phyloP scores from a whole-genome alignment of 441 rosid species.

The Pelargonium australe region DNA sequence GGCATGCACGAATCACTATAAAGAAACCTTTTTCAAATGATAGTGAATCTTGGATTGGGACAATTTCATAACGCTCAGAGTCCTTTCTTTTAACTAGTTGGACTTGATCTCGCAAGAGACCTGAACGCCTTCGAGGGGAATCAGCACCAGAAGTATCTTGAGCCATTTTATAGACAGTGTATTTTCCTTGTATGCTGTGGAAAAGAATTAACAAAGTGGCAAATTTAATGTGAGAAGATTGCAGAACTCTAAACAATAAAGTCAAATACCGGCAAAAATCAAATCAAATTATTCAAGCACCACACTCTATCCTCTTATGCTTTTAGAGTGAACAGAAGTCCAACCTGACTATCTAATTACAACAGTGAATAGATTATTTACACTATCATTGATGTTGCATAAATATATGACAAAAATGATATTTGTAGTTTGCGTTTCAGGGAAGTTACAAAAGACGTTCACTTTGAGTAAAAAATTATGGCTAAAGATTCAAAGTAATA shows the following conservation, averaged over 20 bases:
- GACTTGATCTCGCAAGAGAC: conserved; percentile 80
- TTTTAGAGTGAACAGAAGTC: background rate
- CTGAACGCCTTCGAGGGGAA: conserved; percentile 41
- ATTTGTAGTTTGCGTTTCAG: too few relatives aligned
- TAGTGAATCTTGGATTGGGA: conserved; percentile 57
- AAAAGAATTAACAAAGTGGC: background rate
- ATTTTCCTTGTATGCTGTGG: conserved; percentile 2
- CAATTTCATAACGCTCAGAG: conserved; percentile 58
- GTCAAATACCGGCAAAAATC: background rate
- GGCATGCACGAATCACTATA: conserved; percentile 83
- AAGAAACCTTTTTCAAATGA: conserved; percentile 95
- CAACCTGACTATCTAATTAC: background rate
- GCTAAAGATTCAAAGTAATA: too few relatives aligned
- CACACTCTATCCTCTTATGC: background rate
- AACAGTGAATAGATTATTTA: too few relatives aligned
- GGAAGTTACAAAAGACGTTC: too few relatives aligned
- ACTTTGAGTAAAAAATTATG: too few relatives aligned
- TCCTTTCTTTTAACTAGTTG: conserved; percentile 64
- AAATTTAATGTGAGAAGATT: background rate
- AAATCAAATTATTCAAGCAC: background rate
- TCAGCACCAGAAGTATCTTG: conserved; percentile 49
- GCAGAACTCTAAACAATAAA: background rate
- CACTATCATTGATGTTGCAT: too few relatives aligned
- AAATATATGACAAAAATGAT: too few relatives aligned
- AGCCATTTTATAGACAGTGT: conserved; percentile 30